Conservation (phyloP, 2,329 filamentous ascomycete genomes). For the Pseudogymnoascus sp. region DNA sequence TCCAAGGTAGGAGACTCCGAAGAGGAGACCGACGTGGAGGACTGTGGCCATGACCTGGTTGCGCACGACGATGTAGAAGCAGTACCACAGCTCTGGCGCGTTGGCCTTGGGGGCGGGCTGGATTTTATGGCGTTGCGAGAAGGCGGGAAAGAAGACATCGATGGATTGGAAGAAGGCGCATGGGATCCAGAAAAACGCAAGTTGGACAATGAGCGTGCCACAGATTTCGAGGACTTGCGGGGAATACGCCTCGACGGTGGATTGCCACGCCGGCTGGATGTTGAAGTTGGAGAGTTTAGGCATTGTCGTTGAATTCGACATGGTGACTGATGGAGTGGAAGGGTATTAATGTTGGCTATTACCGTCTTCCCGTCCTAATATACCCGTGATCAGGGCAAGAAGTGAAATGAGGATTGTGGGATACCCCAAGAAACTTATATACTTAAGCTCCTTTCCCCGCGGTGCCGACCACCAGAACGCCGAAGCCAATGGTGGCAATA, state of each 20-base stretch:
- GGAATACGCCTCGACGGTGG: slow-evolving; percentile 20
- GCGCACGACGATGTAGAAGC: slow-evolving; percentile 36
- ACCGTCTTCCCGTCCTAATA: not conserved
- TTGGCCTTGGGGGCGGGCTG: slow-evolving; percentile 43
- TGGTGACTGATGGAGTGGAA: not conserved
- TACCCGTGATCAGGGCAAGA: not conserved
- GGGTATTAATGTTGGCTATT: not conserved
- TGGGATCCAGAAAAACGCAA: slow-evolving; percentile 40
- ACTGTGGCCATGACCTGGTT: slow-evolving; percentile 39
- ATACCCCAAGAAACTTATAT: slow-evolving; percentile 4
- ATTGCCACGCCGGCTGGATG: slow-evolving; percentile 7
- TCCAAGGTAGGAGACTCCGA: not conserved
- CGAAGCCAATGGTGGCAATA: not conserved
- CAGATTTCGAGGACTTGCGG: slow-evolving; percentile 33
- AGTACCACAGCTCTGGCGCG: slow-evolving; percentile 35
- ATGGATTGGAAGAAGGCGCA: slow-evolving; percentile 36
- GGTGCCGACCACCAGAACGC: not conserved
- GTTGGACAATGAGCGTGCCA: slow-evolving; percentile 34
- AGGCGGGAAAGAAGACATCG: slow-evolving; percentile 37
- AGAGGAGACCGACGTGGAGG: slow-evolving; percentile 24
- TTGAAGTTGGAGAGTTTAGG: not conserved
- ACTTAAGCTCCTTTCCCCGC: not conserved
- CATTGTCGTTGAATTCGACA: slow-evolving; percentile 11
- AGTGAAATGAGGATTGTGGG: not conserved
- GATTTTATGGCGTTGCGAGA: slow-evolving; percentile 44